phyloP scores from a whole-genome alignment of 768 basidiomycete species.

The Lenzites betulinus region DNA sequence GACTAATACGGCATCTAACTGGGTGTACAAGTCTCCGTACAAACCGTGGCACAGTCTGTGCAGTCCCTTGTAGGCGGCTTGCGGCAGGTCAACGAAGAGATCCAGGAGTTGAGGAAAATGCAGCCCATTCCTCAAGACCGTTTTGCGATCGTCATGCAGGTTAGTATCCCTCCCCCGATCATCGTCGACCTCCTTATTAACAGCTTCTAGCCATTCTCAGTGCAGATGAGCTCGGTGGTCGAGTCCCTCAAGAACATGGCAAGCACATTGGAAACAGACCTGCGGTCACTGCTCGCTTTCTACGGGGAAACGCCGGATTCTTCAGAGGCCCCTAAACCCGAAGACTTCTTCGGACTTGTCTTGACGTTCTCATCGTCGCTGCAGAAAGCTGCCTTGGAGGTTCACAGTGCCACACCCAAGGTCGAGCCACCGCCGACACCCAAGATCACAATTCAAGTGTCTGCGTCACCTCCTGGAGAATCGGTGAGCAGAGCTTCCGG shows the following conservation, averaged over 20 bases:
- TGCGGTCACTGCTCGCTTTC: constrained; percentile 62
- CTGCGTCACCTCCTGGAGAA: constrained; percentile 21
- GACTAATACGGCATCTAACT: not conserved
- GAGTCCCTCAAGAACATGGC: constrained; percentile 69
- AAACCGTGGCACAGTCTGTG: constrained; percentile 61
- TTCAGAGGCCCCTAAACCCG: constrained; percentile 68
- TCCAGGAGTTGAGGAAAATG: constrained; percentile 42
- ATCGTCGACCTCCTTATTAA: not conserved
- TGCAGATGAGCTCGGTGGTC: constrained; percentile 51
- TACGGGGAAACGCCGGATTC: constrained; percentile 76
- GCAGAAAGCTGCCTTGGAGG: constrained; percentile 73
- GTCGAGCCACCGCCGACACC: constrained; percentile 13
- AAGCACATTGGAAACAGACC: constrained; percentile 55
- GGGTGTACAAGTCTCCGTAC: constrained; percentile 63
- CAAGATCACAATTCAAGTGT: constrained; percentile 21
- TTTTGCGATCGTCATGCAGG: constrained; percentile 74
- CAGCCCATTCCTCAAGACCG: constrained; percentile 46
- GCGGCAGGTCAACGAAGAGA: constrained; percentile 56
- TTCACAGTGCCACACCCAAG: constrained; percentile 53
- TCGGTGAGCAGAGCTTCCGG: constrained; percentile 10
- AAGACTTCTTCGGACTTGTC: constrained; percentile 80
- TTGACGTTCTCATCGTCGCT: constrained; percentile 74
- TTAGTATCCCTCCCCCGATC: constrained; percentile 25
- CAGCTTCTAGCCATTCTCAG: constrained; percentile 36
- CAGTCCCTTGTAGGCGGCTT: constrained; percentile 59